A percentile compares a stretch with the other conserved stretches of the same genome.
These are phyloP conservation scores for Tilletia indica DNA, from an alignment of 1,284 basidiomycete species.

Conservation along the genomic window DNA sequence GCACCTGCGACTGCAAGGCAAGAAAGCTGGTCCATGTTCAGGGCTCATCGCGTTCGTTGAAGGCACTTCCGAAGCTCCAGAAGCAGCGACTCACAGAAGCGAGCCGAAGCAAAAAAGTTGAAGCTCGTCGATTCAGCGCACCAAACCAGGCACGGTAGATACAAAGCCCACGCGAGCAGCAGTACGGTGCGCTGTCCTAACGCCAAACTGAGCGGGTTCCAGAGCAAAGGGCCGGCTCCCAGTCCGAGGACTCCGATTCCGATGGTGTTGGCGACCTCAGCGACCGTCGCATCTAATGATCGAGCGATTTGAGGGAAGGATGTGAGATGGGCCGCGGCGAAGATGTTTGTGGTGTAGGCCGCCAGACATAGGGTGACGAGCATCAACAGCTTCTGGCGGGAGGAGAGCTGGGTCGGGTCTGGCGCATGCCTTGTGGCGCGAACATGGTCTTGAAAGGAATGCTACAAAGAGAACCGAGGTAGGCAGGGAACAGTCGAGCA, in stretches of 20 bases:
- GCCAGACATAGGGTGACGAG: no score
- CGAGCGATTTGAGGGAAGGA: constrained; percentile 38
- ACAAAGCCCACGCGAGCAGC: constrained; percentile 53
- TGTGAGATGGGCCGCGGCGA: constrained; percentile 4
- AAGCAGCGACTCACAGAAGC: constrained; percentile 29
- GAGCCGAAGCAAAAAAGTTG: constrained; percentile 35
- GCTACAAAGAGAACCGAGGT: no score
- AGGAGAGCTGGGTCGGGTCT: no score
- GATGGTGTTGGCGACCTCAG: constrained; percentile 53
- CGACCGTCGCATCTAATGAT: constrained; percentile 38
- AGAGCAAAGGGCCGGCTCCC: constrained; percentile 55
- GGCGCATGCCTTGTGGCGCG: no score
- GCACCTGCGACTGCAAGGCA: neutral
- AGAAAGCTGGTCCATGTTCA: neutral
- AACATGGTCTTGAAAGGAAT: no score
- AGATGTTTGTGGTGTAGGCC: neutral
- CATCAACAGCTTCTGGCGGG: no score
- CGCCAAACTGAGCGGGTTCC: constrained; percentile 38
- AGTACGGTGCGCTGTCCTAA: constrained; percentile 54
- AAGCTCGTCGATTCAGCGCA: constrained; percentile 40
- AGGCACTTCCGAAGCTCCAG: neutral
- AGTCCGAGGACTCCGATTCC: constrained; percentile 56
- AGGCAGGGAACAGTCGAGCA: no score
- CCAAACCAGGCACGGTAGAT: constrained; percentile 55
- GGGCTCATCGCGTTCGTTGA: neutral